These are phyloP conservation scores for Populus davidiana DNA, from an alignment of 345 rosid species.

Conservation along the genomic window DNA sequence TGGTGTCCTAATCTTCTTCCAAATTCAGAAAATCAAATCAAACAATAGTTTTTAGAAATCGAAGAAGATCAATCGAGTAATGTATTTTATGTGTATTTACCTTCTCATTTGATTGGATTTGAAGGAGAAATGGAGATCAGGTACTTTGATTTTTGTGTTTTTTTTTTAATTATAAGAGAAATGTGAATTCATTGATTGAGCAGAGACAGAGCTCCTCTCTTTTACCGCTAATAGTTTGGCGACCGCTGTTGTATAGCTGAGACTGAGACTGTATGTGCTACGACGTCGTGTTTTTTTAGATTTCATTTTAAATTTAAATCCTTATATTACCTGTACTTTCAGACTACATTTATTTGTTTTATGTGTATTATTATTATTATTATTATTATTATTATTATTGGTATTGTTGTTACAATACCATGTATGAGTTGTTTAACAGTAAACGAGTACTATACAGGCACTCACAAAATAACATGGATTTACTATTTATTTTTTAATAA, in stretches of 20 bases:
- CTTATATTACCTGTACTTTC: too few relatives aligned
- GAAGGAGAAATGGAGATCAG: slow-evolving; percentile 5
- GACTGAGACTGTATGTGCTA: neutral
- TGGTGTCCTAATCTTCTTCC: slow-evolving; percentile 57
- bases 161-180: neutral
- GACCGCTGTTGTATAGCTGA: neutral
- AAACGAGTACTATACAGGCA: too few relatives aligned
- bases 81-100: neutral
- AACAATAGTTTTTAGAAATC: neutral
- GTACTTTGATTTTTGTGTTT: neutral
- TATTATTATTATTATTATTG: too few relatives aligned
- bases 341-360: too few relatives aligned
- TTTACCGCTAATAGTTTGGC: neutral
- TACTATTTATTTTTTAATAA: too few relatives aligned
- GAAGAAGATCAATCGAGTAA: neutral
- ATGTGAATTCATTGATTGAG: neutral
- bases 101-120: slow-evolving; percentile 14
- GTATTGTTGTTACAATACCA: too few relatives aligned
- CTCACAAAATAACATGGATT: too few relatives aligned
- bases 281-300: too few relatives aligned
- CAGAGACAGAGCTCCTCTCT: neutral
- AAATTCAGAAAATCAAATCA: neutral
- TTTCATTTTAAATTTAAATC: too few relatives aligned
- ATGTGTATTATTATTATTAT: too few relatives aligned
- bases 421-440: too few relatives aligned